Percentiles rank a stretch among this genome's conserved stretches.
Evolutionary conservation across 768 basidiomycete genomes (phyloP).

Genomic region (Sistotremastrum suecicum): DNA sequence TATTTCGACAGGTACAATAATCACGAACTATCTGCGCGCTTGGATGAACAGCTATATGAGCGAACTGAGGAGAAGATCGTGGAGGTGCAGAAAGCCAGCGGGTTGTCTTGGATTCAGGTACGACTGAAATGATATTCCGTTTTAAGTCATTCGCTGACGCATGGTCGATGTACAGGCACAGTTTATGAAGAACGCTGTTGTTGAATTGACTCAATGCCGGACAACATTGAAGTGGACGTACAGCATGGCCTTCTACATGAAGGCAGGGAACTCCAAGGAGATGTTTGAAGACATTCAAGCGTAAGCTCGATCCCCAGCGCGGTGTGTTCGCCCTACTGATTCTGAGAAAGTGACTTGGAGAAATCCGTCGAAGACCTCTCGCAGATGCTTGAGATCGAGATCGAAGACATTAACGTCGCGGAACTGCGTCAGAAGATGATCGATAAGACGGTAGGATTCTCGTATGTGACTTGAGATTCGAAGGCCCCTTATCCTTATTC

Average conservation of each 20-base stretch:
- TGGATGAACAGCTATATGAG: constrained; percentile 5
- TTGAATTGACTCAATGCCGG: constrained; percentile 7
- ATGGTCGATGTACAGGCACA: neutral
- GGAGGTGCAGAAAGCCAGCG: constrained; percentile 4
- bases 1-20: constrained; percentile 9
- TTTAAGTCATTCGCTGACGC: neutral
- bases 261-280: constrained; percentile 6
- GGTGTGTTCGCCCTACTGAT: neutral
- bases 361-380: constrained; percentile 7
- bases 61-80: constrained; percentile 7
- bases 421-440: constrained; percentile 5
- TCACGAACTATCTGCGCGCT: constrained; percentile 7
- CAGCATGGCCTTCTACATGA: constrained; percentile 7
- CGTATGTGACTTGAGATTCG: neutral
- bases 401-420: constrained; percentile 1
- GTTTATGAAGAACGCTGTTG: constrained; percentile 8
- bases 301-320: constrained; percentile 1
- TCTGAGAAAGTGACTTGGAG: constrained; percentile 5
- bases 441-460: constrained; percentile 6
- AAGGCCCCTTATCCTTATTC: neutral
- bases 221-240: constrained; percentile 9
- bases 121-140: neutral
- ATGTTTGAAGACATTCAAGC: constrained; percentile 10
- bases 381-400: constrained; percentile 6
- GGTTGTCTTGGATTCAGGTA: constrained; percentile 8